Conservation (phyloP, 2,329 filamentous ascomycete genomes). For the Sporothrix curviconia region DNA sequence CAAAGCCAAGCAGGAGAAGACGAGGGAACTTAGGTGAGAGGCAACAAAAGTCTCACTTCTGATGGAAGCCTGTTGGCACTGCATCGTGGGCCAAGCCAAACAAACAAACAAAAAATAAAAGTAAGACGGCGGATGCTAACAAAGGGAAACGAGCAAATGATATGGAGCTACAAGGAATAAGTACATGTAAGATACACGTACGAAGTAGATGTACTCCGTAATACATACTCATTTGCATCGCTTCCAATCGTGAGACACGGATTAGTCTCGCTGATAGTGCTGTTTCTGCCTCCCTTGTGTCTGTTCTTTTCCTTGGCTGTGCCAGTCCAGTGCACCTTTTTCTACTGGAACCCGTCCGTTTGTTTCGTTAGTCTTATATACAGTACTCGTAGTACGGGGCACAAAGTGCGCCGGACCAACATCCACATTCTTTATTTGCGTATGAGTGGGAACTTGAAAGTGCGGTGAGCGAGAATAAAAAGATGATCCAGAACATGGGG, state of each 20-base stretch:
- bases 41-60: not conserved
- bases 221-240: slow-evolving; percentile 1
- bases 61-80: not conserved
- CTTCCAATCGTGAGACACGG: slow-evolving; percentile 8
- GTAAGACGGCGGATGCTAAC: not conserved
- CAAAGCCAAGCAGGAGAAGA: not conserved
- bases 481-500: not conserved
- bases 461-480: not conserved
- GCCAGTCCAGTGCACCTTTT: not conserved
- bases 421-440: not conserved
- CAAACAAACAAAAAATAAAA: not conserved
- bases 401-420: not conserved
- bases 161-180: not conserved
- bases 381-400: slow-evolving; percentile 4
- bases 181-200: not conserved
- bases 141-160: not conserved
- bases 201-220: not conserved
- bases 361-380: slow-evolving; percentile 6
- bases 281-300: not conserved
- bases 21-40: not conserved
- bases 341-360: slow-evolving; percentile 5
- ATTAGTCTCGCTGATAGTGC: slow-evolving; percentile 4
- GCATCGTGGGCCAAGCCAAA: not conserved
- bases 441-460: not conserved
- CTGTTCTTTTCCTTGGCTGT: not conserved